phyloP scores from a whole-genome alignment of 1,284 basidiomycete genomes.

The Tilletia walkeri region DNA sequence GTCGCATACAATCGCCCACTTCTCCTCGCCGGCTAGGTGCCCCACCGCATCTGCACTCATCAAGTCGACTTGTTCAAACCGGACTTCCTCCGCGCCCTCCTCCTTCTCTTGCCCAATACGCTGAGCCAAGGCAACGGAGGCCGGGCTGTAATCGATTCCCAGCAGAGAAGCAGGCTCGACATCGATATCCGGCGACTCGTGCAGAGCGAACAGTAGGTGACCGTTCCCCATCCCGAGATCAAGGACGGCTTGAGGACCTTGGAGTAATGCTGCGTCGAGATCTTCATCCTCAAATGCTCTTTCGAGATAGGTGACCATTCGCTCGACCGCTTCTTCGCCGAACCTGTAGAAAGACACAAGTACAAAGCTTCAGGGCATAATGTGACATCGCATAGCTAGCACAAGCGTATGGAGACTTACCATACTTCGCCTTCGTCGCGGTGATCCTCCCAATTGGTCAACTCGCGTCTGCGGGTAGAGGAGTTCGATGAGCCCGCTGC shows the following conservation, averaged over 20 bases:
- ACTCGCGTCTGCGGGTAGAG: slow-evolving; percentile 73
- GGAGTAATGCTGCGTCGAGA: slow-evolving; percentile 18
- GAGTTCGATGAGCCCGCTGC: slow-evolving; percentile 43
- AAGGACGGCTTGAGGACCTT: slow-evolving; percentile 25
- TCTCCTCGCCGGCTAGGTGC: slow-evolving; percentile 21
- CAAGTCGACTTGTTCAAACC: slow-evolving; percentile 53
- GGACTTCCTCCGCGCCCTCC: slow-evolving; percentile 39
- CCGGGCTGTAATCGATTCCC: slow-evolving; percentile 80
- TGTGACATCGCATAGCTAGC: background rate
- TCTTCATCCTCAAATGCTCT: background rate
- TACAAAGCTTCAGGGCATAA: background rate
- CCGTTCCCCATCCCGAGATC: slow-evolving; percentile 79
- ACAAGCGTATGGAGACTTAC: slow-evolving; percentile 57
- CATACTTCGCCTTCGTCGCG: slow-evolving; percentile 87
- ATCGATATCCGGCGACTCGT: slow-evolving; percentile 62
- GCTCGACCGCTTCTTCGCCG: slow-evolving; percentile 73
- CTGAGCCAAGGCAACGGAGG: slow-evolving; percentile 63
- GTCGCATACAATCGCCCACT: slow-evolving; percentile 56
- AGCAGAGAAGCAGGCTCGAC: slow-evolving; percentile 63
- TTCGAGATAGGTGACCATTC: slow-evolving; percentile 64
- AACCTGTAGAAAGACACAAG: slow-evolving; percentile 64
- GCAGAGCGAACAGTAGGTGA: slow-evolving; percentile 72
- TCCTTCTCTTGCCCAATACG: slow-evolving; percentile 39
- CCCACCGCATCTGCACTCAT: slow-evolving; percentile 30
- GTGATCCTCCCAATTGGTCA: slow-evolving; percentile 73